Evolutionary conservation across 129 eudicot genomes (phyloP).

Genomic region (Chrysanthemum makinoi): DNA sequence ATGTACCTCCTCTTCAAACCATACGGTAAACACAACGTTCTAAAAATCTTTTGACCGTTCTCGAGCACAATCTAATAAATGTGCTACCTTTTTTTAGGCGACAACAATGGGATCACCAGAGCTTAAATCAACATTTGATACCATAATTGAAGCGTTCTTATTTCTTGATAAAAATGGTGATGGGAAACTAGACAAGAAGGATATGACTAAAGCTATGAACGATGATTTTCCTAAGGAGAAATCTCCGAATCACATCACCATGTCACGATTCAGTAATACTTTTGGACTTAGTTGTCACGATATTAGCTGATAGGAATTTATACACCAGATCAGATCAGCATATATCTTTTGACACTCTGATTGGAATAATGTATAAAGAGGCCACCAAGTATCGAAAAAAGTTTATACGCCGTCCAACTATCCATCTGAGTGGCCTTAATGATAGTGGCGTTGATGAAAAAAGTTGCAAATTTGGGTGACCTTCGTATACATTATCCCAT

Average conservation of each 20-base stretch:
- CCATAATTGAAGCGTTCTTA: constrained; percentile 60
- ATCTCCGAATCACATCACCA: constrained; percentile 58
- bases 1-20: constrained; percentile 42
- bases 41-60: neutral
- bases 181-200: constrained; percentile 65
- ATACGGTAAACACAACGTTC: constrained; percentile 25
- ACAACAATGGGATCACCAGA: constrained; percentile 37
- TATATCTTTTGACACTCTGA: too few species aligned
- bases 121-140: constrained; percentile 56
- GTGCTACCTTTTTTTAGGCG: constrained; percentile 28
- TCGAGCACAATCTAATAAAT: constrained; percentile 1
- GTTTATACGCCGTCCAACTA: too few species aligned
- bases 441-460: too few species aligned
- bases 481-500: neutral
- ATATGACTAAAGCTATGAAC: constrained; percentile 54
- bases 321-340: too few species aligned
- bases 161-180: constrained; percentile 74
- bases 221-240: constrained; percentile 55
- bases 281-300: neutral
- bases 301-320: too few species aligned
- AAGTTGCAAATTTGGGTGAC: too few species aligned
- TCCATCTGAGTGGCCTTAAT: too few species aligned
- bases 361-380: too few species aligned
- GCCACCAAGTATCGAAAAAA: too few species aligned
- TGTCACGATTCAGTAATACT: constrained; percentile 51